Base-by-base conservation (phyloP, 345 rosid genomes). In the Luvunga scandens region DNA sequence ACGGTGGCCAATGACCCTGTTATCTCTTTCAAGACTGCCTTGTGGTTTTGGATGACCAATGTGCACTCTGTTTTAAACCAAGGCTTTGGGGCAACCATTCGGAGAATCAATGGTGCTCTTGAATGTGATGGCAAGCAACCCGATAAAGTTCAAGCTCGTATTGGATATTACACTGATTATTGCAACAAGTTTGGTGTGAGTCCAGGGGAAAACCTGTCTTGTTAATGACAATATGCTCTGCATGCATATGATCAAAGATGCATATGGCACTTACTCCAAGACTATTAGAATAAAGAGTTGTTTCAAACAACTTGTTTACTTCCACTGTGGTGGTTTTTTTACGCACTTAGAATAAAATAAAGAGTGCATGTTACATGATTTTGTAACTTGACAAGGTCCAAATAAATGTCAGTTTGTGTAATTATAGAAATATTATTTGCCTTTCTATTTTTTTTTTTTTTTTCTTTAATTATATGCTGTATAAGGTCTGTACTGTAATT, bases 41-140 rank as follows among this genome's bases (percentile, higher is more conserved):
- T 93, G 25, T 91, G 97, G 97, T 93, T 76, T 73, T 93, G 94
- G 98, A 89, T 83, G 85, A 82, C 79, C 21, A 72, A 10, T 45
- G 93, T 90, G 21, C 92, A 84, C 2, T 81, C 94, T 0, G 89
- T 89, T 4, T 22, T 89, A 0, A n/a, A 69, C 71, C 88, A 89
- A 78, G 98, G 96, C 4, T 71, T 71, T 27, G 73, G 73, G 19
- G 39, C 39, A 53, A 71, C 75, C 4, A 71, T 55, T 33, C 75
- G 7, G 45, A 31, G 22, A 19, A 71, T 71, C n/a, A 71, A 71
- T 55, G 75, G 75, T 21, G 64, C 48, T 50, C 24, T 5, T 31
- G 75, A 71, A 56, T 71, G 75, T 25, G n/a, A n/a, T 10, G 64
- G 64, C 28, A 10, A 22, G 6, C 4, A 31, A 0, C 75, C 69